Evolutionary conservation across 1,139 yeast species (phyloP), one percentile per base, ranked within the genome.

Genomic region (Maudiozyma humilis): DNA sequence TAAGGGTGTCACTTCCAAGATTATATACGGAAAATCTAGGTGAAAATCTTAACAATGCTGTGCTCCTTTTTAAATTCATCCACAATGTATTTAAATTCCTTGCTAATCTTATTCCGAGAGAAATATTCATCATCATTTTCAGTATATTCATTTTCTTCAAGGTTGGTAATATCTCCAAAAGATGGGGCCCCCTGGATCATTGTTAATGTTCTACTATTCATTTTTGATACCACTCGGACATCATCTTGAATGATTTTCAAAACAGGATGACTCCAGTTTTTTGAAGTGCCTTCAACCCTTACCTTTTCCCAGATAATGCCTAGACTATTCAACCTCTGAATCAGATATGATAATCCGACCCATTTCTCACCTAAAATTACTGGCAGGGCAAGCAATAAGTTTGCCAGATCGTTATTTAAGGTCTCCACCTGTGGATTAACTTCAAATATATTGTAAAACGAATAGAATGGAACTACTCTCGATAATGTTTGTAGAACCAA

Each of bases 291-390:
- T 1, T 54, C 42, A 13, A 55, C 48, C 37, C 51, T 46, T 2
- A 58, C 47, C 18, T 44, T 52, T 16, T 51, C 49, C 59, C 63
- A 59, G 14, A 60, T 20, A 3, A 40, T 33, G 33, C 48, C 48
- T 32, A 60, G 47, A 16, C 48, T 42, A 16, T 50, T 47, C 14
- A 61, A 46, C 33, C 64, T 51, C 19, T 47, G 45, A 1, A 54
- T 33, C 15, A 59, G 15, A 27, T 46, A 69, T 51, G 55, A 81
- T 79, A 20, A 48, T 54, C 57, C 70, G 74, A 50, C 72, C 69
- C 32, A 76, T 17, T 47, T 47, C 7, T 51, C 44, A 13, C 50
- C 51, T 6, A 51, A 42, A 10, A 49, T 42, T 1, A 46, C 16
- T 2, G 59, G 52, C 16, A 54, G 35, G 8, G 44, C 48, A 14